Evolutionary conservation across 805 yeast species (phyloP).

Genomic region (Torulaspora indica): DNA sequence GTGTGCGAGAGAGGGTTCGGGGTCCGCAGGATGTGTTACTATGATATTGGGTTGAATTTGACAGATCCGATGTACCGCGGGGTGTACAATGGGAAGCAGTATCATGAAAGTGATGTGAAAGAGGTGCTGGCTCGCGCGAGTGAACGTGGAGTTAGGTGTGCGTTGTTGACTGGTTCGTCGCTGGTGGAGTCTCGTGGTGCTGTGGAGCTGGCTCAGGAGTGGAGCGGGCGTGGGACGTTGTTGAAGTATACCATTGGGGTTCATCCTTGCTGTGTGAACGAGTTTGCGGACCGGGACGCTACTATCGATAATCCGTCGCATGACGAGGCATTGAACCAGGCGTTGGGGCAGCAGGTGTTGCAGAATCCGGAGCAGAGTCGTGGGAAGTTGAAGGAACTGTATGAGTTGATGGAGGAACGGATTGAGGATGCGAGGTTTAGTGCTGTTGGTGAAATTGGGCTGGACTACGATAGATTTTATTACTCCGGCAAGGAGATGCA

Average conservation of each 20-base stretch:
- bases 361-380: conserved; percentile 13
- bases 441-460: conserved; percentile 93
- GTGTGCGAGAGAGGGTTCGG: background rate
- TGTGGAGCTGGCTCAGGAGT: conserved; percentile 47
- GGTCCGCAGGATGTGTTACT: conserved; percentile 18
- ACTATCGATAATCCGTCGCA: conserved; percentile 28
- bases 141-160: conserved; percentile 56
- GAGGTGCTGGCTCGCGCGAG: conserved; percentile 64
- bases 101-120: conserved; percentile 63
- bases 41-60: conserved; percentile 65
- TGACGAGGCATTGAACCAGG: conserved; percentile 21
- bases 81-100: conserved; percentile 59
- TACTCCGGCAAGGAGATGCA: conserved; percentile 70
- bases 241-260: conserved; percentile 81
- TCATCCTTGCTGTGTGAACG: conserved; percentile 86
- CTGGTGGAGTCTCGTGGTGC: conserved; percentile 62
- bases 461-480: conserved; percentile 87
- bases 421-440: conserved; percentile 52
- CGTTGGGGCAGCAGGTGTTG: conserved; percentile 10
- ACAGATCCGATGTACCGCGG: conserved; percentile 90
- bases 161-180: conserved; percentile 82
- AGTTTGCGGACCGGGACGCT: conserved; percentile 37
- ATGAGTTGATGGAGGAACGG: conserved; percentile 44
- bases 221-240: conserved; percentile 26
- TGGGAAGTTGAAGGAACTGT: conserved; percentile 39